These are phyloP conservation scores for Pezicula radicicola DNA, from an alignment of 2,329 filamentous ascomycete genomes.

Conservation along the genomic window DNA sequence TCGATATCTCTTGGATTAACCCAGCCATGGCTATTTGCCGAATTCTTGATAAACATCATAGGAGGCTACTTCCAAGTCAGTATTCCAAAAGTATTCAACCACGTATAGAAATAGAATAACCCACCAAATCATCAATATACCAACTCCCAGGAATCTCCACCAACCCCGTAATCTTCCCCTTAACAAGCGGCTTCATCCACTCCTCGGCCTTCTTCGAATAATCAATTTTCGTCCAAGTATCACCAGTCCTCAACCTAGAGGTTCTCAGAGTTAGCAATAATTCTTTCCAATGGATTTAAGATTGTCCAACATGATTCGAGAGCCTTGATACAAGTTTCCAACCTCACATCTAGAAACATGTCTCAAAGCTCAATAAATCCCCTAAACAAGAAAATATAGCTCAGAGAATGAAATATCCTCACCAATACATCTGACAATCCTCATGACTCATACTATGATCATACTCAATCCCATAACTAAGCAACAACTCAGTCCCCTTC, in stretches of 20 bases:
- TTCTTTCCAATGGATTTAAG: no score
- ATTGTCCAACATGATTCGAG: no score
- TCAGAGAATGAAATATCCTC: no score
- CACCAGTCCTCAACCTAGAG: slow-evolving; percentile 50
- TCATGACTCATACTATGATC: slow-evolving; percentile 66
- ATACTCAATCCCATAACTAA: slow-evolving; percentile 67
- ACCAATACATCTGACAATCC: slow-evolving; percentile 61
- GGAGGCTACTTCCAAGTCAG: slow-evolving; percentile 38
- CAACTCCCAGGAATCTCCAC: slow-evolving; percentile 65
- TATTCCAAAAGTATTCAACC: no score
- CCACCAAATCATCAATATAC: slow-evolving; percentile 53
- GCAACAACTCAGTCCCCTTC: slow-evolving; percentile 62
- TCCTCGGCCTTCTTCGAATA: slow-evolving; percentile 57
- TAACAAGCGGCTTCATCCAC: slow-evolving; percentile 65
- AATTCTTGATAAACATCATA: slow-evolving; percentile 71
- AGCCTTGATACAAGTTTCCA: no score
- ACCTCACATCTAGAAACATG: no score
- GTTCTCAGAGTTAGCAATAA: no score
- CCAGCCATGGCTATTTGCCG: slow-evolving; percentile 60
- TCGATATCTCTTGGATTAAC: slow-evolving; percentile 56
- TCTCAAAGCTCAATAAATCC: no score
- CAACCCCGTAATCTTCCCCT: slow-evolving; percentile 57
- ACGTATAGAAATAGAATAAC: slow-evolving; percentile 15
- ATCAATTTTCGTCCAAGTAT: slow-evolving; percentile 67
- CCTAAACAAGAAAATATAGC: no score